Base-by-base conservation (phyloP, 148 eudicot genomes). In the Fagopyrum homotropicum region DNA sequence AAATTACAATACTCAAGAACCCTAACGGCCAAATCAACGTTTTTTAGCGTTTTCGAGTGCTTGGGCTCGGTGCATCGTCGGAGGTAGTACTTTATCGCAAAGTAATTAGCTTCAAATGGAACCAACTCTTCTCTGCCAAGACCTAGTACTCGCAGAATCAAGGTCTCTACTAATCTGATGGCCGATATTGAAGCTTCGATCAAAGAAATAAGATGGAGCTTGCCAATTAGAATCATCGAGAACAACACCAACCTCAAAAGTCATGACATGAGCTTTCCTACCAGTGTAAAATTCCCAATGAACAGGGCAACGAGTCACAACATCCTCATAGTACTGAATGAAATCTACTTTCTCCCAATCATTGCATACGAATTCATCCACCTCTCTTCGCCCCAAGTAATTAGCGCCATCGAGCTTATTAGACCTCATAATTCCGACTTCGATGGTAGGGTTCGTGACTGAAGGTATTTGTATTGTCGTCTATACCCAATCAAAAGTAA, bases 281-380 rank as follows among this genome's bases (percentile, higher is more conserved):
- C 90, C 89, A 0, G 85, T 85, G 80, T 83, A 88, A 75, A 86
- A 90, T 17, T 64, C 75, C 95, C 92, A 90, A 6, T 82, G 76
- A 40, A 90, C 95, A 55, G 90, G 95, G n/a, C 90, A 78, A 48
- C 75, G 83, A 61, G 95, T 82, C 40, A 74, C 72, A 16, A 88
- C 85, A 70, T 90, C 94, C 78, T 90, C 91, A 15, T 85, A 88
- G 48, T 86, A 90, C 83, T 80, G 72, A 74, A 88, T 79, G 76
- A 90, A 90, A 9, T 90, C 89, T 11, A 72, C 87, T 76, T 86
- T 90, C 73, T 79, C 64, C 95, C 92, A 86, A 1, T 77, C 90
- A 79, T 90, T 84, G 60, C 90, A 90, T 1, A 80, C 78, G 76
- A 85, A 89, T 0, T 87, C 87, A 44, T 87, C 89, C 1, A 87